These are phyloP conservation scores for Ottelia alismoides DNA, from an alignment of 106 monocot species.

Conservation along the genomic window DNA sequence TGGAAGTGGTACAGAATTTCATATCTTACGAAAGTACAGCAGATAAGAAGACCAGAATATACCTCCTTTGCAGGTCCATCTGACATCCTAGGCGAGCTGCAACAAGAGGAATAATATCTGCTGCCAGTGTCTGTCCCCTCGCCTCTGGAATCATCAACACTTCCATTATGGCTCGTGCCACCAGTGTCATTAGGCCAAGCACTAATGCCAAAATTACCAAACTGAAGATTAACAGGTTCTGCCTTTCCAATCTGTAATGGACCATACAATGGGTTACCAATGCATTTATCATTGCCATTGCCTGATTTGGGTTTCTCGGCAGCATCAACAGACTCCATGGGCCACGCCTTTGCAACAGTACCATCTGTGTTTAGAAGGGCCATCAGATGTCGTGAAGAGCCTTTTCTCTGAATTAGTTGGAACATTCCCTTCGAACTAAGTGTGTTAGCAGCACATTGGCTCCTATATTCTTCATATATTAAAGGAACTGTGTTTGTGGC, in stretches of 20 bases:
- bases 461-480: constrained; percentile 72
- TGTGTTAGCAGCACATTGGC: constrained; percentile 64
- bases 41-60: background rate
- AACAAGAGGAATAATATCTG: constrained; percentile 60
- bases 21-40: too few relatives aligned
- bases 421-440: constrained; percentile 91
- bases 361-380: constrained; percentile 89
- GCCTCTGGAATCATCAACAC: constrained; percentile 48
- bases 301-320: background rate
- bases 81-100: constrained; percentile 68
- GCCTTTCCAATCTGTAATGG: constrained; percentile 17
- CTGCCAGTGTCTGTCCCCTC: constrained; percentile 57
- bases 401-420: constrained; percentile 70
- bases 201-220: constrained; percentile 89
- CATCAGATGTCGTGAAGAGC: constrained; percentile 78
- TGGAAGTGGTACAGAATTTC: too few relatives aligned
- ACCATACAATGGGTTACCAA: constrained; percentile 14
- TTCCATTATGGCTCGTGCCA: constrained; percentile 65
- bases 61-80: constrained; percentile 88
- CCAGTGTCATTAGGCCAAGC: constrained; percentile 91
- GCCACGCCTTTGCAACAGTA: constrained; percentile 35
- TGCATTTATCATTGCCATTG: constrained; percentile 1
- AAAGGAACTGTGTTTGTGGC: constrained; percentile 58
- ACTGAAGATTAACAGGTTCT: constrained; percentile 26
- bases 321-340: constrained; percentile 1